A percentile compares a stretch with the other conserved stretches of the same genome.
phyloP scores from a whole-genome alignment of 805 yeast genomes.

The Metschnikowia matae region DNA sequence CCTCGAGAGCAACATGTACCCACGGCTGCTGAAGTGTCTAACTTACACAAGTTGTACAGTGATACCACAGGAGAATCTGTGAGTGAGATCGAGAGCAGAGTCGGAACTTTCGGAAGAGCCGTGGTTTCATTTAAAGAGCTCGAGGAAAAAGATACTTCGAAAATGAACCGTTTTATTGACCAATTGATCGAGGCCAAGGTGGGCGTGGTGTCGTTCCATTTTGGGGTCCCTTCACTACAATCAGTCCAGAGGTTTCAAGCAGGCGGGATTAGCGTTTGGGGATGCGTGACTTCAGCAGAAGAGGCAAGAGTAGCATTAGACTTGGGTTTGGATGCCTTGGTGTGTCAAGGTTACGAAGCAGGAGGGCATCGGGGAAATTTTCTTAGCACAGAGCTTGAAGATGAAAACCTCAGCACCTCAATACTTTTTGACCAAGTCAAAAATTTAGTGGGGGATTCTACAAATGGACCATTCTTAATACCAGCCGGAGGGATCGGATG shows the following conservation, averaged over 20 bases:
- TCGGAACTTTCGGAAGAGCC: conserved; percentile 17
- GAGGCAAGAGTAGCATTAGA: conserved; percentile 36
- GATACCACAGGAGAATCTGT: not conserved
- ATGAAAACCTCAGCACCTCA: conserved; percentile 34
- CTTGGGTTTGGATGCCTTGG: conserved; percentile 44
- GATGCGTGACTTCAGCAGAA: conserved; percentile 42
- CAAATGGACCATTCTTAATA: conserved; percentile 29
- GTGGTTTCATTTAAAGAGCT: conserved; percentile 29
- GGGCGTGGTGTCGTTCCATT: conserved; percentile 48
- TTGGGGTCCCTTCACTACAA: conserved; percentile 40
- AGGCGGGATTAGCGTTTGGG: conserved; percentile 40
- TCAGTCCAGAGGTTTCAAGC: conserved; percentile 32
- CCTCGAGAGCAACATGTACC: conserved; percentile 16
- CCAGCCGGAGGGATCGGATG: conserved; percentile 54
- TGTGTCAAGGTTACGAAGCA: conserved; percentile 58
- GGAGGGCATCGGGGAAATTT: conserved; percentile 63
- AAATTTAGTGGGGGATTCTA: not conserved
- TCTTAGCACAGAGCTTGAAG: conserved; percentile 21
- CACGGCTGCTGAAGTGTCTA: conserved; percentile 15
- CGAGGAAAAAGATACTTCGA: conserved; percentile 18
- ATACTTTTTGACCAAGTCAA: conserved; percentile 24
- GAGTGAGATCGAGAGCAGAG: not conserved
- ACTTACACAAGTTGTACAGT: conserved; percentile 22
- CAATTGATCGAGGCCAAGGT: conserved; percentile 28
- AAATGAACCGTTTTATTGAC: conserved; percentile 16